A percentile compares a stretch with the other conserved stretches of the same genome.
phyloP scores from a whole-genome alignment of 2,329 filamentous ascomycete species.

The Ophiostoma angusticollis region DNA sequence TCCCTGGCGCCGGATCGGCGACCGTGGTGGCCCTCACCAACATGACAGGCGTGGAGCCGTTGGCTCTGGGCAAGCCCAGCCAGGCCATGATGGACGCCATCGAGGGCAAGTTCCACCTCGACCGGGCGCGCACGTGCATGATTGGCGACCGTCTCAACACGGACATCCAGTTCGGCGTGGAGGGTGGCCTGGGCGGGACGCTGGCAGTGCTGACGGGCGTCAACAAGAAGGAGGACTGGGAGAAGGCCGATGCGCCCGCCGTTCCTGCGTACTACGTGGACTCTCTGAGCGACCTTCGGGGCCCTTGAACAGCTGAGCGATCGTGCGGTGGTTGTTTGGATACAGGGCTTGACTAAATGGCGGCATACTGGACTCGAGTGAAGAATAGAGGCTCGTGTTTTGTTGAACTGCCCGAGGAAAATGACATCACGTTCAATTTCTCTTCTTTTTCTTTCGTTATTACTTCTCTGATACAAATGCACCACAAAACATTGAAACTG shows the following conservation, averaged over 20 bases:
- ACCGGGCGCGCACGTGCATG: constrained; percentile 82
- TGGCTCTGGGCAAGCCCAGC: constrained; percentile 83
- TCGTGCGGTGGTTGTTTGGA: background rate
- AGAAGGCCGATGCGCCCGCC: constrained; percentile 52
- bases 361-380: too few species aligned
- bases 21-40: constrained; percentile 59
- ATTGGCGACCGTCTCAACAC: constrained; percentile 88
- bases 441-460: background rate
- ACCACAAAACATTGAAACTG: background rate
- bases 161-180: constrained; percentile 88
- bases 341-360: background rate
- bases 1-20: constrained; percentile 81
- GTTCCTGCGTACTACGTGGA: constrained; percentile 78
- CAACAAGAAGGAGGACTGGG: constrained; percentile 69
- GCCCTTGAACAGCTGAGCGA: background rate
- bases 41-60: constrained; percentile 55
- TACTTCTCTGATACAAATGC: background rate
- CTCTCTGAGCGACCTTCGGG: constrained; percentile 59
- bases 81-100: constrained; percentile 99
- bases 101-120: constrained; percentile 86
- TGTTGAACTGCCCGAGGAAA: too few species aligned
- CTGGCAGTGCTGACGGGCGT: constrained; percentile 86
- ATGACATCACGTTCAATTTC: too few species aligned
- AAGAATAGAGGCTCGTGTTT: too few species aligned
- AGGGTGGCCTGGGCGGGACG: constrained; percentile 82